Evolutionary conservation across 208 protist genomes (phyloP).

Genomic region (Crithidia brevicula): DNA sequence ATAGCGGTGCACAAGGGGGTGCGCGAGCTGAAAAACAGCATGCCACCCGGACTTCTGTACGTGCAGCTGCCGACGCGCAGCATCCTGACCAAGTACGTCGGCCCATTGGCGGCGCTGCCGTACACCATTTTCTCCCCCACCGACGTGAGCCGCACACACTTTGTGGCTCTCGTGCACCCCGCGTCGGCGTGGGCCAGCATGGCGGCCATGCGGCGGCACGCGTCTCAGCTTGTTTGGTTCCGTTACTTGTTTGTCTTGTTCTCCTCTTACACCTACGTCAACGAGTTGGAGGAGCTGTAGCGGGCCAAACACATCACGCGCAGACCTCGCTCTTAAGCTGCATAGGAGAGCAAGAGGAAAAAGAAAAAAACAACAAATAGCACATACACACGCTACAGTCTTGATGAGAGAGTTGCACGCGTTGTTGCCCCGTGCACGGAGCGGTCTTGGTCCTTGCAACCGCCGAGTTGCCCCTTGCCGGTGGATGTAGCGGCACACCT

Average conservation of each 20-base stretch:
- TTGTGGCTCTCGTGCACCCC: constrained; percentile 65
- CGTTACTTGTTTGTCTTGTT: constrained; percentile 95
- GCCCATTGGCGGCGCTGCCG: constrained; percentile 38
- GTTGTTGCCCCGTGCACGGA: too few species aligned
- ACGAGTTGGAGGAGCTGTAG: constrained; percentile 69
- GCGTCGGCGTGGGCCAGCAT: constrained; percentile 51
- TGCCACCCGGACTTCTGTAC: constrained; percentile 78
- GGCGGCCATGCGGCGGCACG: constrained; percentile 89
- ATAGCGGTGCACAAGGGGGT: constrained; percentile 91
- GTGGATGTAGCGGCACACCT: not conserved
- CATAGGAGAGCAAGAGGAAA: not conserved
- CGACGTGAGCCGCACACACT: constrained; percentile 32
- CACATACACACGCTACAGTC: too few species aligned
- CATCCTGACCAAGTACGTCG: constrained; percentile 73
- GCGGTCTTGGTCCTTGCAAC: too few species aligned
- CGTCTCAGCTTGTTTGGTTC: constrained; percentile 97
- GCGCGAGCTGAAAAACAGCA: constrained; percentile 49
- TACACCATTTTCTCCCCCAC: constrained; percentile 29
- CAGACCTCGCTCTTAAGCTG: too few species aligned
- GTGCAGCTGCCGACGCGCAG: constrained; percentile 64
- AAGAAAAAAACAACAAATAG: too few species aligned
- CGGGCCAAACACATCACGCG: too few species aligned
- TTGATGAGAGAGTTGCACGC: too few species aligned
- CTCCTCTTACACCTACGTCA: constrained; percentile 95
- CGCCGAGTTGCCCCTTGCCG: too few species aligned